A percentile compares a stretch with the other conserved stretches of the same genome.
Conservation (phyloP, 2,329 filamentous ascomycete genomes). For the Pezicula rhizophila region DNA sequence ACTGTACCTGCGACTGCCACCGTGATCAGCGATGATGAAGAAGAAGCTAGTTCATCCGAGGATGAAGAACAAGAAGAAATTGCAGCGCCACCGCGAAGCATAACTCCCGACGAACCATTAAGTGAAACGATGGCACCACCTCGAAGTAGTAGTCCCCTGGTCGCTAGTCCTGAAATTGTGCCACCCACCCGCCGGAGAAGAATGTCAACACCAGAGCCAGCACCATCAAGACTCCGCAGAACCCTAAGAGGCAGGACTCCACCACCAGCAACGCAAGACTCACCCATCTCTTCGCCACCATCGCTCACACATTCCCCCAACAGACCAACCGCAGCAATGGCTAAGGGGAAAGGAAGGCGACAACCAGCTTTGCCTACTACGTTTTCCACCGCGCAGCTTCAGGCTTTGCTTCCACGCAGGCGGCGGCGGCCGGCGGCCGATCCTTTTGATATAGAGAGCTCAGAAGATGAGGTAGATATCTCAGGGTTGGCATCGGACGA, state of each 20-base stretch:
- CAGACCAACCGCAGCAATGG: conserved; percentile 9
- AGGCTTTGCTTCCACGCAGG: conserved; percentile 29
- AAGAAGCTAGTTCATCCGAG: conserved; percentile 6
- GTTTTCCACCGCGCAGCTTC: conserved; percentile 30
- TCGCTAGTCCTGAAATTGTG: conserved; percentile 16
- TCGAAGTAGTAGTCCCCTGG: conserved; percentile 22
- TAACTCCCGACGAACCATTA: conserved; percentile 20
- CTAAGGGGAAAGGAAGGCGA: conserved; percentile 12
- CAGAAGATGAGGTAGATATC: conserved; percentile 40
- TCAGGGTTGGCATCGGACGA: conserved; percentile 44
- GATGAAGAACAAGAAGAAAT: conserved; percentile 5
- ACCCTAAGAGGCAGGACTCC: conserved; percentile 22
- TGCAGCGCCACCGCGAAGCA: conserved; percentile 9
- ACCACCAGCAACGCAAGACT: conserved; percentile 18
- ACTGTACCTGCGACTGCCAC: conserved; percentile 19
- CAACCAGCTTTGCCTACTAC: conserved; percentile 17
- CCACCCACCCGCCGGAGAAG: conserved; percentile 3
- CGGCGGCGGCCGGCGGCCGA: conserved; percentile 22
- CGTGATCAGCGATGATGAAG: conserved; percentile 10
- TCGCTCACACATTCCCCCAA: conserved; percentile 64
- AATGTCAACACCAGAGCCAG: conserved; percentile 1
- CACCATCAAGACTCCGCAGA: conserved; percentile 16
- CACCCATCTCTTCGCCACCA: conserved; percentile 50
- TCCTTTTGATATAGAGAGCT: conserved; percentile 36
- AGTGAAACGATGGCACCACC: conserved; percentile 29